A percentile compares a stretch with the other conserved stretches of the same genome.
phyloP scores from a whole-genome alignment of 495 filamentous ascomycete species.

The Cercophora newfieldiana region DNA sequence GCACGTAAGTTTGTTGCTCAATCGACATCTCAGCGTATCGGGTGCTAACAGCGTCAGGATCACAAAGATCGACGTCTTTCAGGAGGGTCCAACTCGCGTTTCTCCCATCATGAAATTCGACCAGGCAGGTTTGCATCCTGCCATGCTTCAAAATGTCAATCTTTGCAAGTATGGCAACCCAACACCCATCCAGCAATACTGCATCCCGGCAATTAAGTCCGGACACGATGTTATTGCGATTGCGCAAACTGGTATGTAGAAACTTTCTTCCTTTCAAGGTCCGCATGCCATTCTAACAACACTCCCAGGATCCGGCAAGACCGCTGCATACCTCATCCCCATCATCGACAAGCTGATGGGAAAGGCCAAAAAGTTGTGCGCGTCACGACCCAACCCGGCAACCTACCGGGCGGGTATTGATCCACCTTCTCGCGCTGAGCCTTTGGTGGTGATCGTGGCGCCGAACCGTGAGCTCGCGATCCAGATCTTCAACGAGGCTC shows the following conservation, averaged over 20 bases:
- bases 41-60: constrained; percentile 46
- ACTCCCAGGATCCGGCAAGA: constrained; percentile 87
- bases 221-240: constrained; percentile 80
- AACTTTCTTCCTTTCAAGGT: background rate
- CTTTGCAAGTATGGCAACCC: constrained; percentile 64
- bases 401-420: constrained; percentile 44
- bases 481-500: constrained; percentile 92
- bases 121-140: constrained; percentile 80
- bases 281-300: background rate
- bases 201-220: constrained; percentile 70
- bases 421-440: constrained; percentile 66
- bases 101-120: constrained; percentile 62
- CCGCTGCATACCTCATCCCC: constrained; percentile 86
- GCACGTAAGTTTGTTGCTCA: constrained; percentile 38
- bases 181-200: constrained; percentile 84
- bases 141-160: constrained; percentile 74
- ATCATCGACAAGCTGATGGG: constrained; percentile 90
- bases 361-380: constrained; percentile 81
- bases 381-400: constrained; percentile 64
- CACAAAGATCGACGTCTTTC: constrained; percentile 54
- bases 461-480: constrained; percentile 87
- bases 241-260: constrained; percentile 85
- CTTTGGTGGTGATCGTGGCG: constrained; percentile 79
- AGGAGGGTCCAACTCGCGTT: constrained; percentile 58
- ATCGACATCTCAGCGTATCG: background rate